Evolutionary conservation across 106 monocot species (phyloP).

Genomic region (Agapanthus africanus): DNA sequence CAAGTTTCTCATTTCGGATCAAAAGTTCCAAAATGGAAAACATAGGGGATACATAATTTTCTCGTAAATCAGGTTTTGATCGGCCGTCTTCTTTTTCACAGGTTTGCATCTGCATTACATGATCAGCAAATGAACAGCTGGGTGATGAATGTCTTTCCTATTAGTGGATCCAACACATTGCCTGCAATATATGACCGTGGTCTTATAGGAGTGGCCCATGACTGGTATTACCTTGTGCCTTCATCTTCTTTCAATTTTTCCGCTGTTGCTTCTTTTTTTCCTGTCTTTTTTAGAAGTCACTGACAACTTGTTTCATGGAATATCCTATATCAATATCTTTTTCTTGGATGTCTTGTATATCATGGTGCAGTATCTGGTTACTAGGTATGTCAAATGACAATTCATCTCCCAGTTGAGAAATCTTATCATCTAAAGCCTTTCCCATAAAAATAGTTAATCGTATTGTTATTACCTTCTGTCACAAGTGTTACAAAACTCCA

Average conservation of each 20-base stretch:
- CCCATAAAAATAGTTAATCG: too few relatives aligned
- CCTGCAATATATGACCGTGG: slow-evolving; percentile 95
- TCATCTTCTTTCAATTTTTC: background rate
- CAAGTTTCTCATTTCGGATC: too few relatives aligned
- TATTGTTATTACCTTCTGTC: too few relatives aligned
- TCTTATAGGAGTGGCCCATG: slow-evolving; percentile 78
- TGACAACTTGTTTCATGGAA: background rate
- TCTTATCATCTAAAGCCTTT: too few relatives aligned
- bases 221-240: slow-evolving; percentile 49
- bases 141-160: slow-evolving; percentile 92
- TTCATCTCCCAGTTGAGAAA: background rate
- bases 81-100: too few relatives aligned
- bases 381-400: background rate
- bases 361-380: background rate
- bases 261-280: background rate
- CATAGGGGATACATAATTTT: too few relatives aligned
- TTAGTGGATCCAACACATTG: slow-evolving; percentile 70
- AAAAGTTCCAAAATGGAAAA: too few relatives aligned
- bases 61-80: too few relatives aligned
- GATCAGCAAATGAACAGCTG: slow-evolving; percentile 64
- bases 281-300: background rate
- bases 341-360: background rate
- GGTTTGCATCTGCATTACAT: slow-evolving; percentile 85
- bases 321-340: background rate
- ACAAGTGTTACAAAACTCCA: too few relatives aligned